Percentiles rank a stretch among this genome's conserved stretches.
Evolutionary conservation across 2,329 filamentous ascomycete genomes (phyloP).

Genomic region (Trichoderma hamatum): DNA sequence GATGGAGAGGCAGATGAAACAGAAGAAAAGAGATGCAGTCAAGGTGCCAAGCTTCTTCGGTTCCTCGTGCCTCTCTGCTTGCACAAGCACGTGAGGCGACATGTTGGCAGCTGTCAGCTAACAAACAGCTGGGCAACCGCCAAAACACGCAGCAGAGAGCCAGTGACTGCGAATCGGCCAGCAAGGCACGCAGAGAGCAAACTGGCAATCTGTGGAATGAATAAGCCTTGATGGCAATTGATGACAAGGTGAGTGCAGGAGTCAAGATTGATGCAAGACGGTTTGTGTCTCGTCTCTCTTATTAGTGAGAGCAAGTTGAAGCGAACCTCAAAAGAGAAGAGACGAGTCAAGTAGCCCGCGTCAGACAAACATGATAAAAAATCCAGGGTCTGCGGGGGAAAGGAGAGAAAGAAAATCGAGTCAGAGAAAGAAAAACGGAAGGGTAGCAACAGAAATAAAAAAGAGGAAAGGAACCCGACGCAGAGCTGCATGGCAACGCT

Average conservation of each 20-base stretch:
- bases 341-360: not conserved
- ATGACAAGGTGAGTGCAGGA: not conserved
- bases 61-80: conserved; percentile 1
- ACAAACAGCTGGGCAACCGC: conserved; percentile 8
- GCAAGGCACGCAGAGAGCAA: not conserved
- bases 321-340: not conserved
- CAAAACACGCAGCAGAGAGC: not conserved
- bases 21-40: conserved; percentile 11
- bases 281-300: not conserved
- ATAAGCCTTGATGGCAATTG: not conserved
- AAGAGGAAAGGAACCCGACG: not conserved
- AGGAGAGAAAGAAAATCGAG: not conserved
- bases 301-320: not conserved
- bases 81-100: conserved; percentile 22
- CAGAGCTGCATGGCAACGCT: conserved; percentile 2
- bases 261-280: not conserved
- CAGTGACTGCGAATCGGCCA: not conserved
- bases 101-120: conserved; percentile 15
- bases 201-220: not conserved
- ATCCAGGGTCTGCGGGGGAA: not conserved
- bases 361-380: not conserved
- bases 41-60: not conserved
- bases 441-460: not conserved
- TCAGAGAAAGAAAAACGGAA: not conserved
- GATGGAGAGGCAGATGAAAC: not conserved